Base-by-base conservation (phyloP, 345 rosid genomes). In the Lagerstroemia speciosa region DNA sequence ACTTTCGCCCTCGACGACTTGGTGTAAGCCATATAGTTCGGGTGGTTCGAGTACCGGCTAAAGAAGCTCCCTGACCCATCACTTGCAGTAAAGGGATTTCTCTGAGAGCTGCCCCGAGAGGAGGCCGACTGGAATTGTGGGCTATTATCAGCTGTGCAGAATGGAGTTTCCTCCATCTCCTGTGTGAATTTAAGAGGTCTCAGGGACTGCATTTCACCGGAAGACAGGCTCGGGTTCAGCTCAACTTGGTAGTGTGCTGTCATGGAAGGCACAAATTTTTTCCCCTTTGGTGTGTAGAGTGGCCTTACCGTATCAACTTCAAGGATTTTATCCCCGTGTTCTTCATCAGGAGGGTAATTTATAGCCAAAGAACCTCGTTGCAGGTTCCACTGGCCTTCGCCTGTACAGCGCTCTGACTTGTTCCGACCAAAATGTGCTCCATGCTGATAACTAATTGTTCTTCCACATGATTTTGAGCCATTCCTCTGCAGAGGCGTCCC, bases 21-120 rank as follows among this genome's bases (percentile, higher is more conserved):
- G 1, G 97, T 94, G 72, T 74, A 83, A 63, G 93, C 76, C 99
- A 94, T 95, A 85, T 88, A 92, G 81, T 81, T 95, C 24, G 99
- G 99, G 73, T 83, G 76, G 74, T 81, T 93, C 0, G 83, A 76
- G 71, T 74, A 87, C 6, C 82, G 80, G 26, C 81, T 87, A 11
- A 80, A 50, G 69, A 77, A 85, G 81, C 88, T 85, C 64, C 78
- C 76, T 0, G 88, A 74, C 55, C 93, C 83, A 29, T 78, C 88
- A 69, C 96, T 66, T 26, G 94, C 87, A 31, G 93, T 83, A 70
- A 90, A 86, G 48, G 91, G 84, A 66, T 87, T 88, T 72, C 78
- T 83, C 78, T 77, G 83, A 2, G 78, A 75, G 20, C 78, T 87
- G 16, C 89, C 87, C 66, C 78, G 76, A 0, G 96, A 91, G n/a